Evolutionary conservation across 1,139 yeast species (phyloP).

Genomic region (Kodamaea plutei): DNA sequence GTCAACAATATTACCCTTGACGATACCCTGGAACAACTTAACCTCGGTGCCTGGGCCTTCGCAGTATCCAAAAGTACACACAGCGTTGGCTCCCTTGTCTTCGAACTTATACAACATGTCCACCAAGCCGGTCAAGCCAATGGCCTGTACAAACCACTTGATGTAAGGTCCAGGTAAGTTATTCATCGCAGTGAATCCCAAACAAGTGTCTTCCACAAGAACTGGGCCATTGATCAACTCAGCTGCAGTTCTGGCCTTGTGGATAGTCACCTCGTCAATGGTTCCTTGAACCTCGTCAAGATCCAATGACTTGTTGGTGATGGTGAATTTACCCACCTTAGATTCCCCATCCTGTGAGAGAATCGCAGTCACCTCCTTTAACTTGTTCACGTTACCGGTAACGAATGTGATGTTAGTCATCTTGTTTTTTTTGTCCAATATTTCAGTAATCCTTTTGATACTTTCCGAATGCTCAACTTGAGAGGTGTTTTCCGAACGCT

Average conservation of each 20-base stretch:
- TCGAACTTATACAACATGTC: slow-evolving; percentile 77
- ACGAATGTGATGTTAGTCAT: slow-evolving; percentile 53
- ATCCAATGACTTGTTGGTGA: slow-evolving; percentile 65
- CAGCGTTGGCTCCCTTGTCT: slow-evolving; percentile 81
- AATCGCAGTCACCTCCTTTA: slow-evolving; percentile 77
- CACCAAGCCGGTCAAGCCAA: slow-evolving; percentile 73
- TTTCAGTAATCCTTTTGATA: not conserved
- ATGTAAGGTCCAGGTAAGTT: slow-evolving; percentile 86
- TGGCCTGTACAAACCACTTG: slow-evolving; percentile 78
- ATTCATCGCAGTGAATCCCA: slow-evolving; percentile 76
- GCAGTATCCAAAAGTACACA: slow-evolving; percentile 90
- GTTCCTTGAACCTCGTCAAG: slow-evolving; percentile 90
- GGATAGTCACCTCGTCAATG: slow-evolving; percentile 73
- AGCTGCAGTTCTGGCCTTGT: slow-evolving; percentile 81
- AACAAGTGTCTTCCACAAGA: slow-evolving; percentile 91
- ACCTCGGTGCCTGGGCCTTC: slow-evolving; percentile 75
- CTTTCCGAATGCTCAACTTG: too few relatives aligned
- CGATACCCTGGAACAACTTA: slow-evolving; percentile 76
- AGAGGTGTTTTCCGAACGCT: too few relatives aligned
- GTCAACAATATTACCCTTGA: slow-evolving; percentile 73
- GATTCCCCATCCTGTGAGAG: slow-evolving; percentile 36
- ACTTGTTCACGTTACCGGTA: slow-evolving; percentile 86
- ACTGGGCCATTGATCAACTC: slow-evolving; percentile 62
- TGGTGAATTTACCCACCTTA: slow-evolving; percentile 49
- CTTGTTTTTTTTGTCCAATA: not conserved